These are phyloP conservation scores for Mortierella sp. DNA, from an alignment of 371 early-diverging fungal genomes.

Conservation along the genomic window DNA sequence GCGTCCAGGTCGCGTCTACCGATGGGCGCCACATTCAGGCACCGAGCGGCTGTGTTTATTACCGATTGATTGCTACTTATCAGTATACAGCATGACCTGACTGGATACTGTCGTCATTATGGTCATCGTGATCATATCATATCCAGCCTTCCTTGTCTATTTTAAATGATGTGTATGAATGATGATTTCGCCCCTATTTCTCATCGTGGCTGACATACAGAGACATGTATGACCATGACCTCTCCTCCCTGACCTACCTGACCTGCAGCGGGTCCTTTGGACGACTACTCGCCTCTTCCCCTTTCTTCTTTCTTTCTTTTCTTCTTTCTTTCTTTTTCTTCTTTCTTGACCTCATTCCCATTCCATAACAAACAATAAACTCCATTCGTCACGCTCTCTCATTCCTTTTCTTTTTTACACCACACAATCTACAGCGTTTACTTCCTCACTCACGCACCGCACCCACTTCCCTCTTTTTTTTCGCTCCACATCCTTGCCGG, in stretches of 20 bases:
- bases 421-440: not conserved
- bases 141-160: not conserved
- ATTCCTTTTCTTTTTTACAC: not conserved
- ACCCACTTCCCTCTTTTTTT: not conserved
- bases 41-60: not conserved
- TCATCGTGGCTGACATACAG: not conserved
- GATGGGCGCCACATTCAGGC: not conserved
- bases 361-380: not conserved
- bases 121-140: not conserved
- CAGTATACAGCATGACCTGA: not conserved
- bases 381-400: not conserved
- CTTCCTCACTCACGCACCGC: not conserved
- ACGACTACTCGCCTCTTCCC: no score
- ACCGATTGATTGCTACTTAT: not conserved
- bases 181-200: slow-evolving; percentile 17
- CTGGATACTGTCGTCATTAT: not conserved
- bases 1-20: not conserved
- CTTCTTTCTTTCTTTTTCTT: not conserved
- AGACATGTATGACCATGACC: slow-evolving; percentile 7
- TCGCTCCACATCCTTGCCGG: not conserved
- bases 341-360: slow-evolving; percentile 1
- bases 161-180: not conserved
- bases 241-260: slow-evolving; percentile 1
- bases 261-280: not conserved
- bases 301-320: no score